Evolutionary conservation across 352 stramenopile species (phyloP).

Genomic region (Halophytophthora polymorphica): DNA sequence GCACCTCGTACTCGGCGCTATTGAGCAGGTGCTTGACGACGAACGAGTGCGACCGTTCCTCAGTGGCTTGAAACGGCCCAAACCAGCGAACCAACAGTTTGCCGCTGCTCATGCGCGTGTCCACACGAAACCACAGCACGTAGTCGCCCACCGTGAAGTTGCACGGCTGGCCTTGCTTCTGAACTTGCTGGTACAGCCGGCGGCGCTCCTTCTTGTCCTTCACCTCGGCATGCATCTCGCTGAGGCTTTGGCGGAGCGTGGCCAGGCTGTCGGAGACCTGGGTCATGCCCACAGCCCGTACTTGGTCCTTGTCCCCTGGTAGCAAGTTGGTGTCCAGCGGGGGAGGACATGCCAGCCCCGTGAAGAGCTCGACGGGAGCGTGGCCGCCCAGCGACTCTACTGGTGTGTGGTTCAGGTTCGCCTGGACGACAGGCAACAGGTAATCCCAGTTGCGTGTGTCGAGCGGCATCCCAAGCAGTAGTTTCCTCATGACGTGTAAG

Average conservation of each 20-base stretch:
- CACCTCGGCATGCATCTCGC: constrained; percentile 2
- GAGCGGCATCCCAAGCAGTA: constrained; percentile 10
- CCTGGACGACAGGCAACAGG: constrained; percentile 13
- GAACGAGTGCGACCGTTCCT: constrained; percentile 11
- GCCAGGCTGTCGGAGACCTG: background rate
- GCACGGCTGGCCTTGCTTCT: constrained; percentile 6
- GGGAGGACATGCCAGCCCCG: constrained; percentile 1
- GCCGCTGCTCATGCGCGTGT: constrained; percentile 1
- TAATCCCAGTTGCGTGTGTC: constrained; percentile 11
- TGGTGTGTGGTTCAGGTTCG: constrained; percentile 16
- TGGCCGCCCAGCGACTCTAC: constrained; percentile 3
- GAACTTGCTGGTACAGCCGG: constrained; percentile 2
- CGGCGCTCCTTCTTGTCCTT: constrained; percentile 8
- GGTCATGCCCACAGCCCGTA: background rate
- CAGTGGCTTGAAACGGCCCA: constrained; percentile 7
- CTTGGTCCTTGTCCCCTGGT: constrained; percentile 1
- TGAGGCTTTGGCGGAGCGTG: background rate
- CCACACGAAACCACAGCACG: constrained; percentile 15
- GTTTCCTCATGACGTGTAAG: constrained; percentile 9
- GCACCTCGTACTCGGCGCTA: constrained; percentile 9
- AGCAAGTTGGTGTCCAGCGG: background rate
- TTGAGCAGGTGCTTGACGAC: constrained; percentile 14
- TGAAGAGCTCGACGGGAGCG: constrained; percentile 12
- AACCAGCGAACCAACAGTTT: constrained; percentile 16
- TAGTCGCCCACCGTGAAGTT: constrained; percentile 16